A percentile compares a stretch with the other conserved stretches of the same genome.
These are phyloP conservation scores for Capsicum rhomboideum DNA, from an alignment of 257 asterid species.

Conservation along the genomic window DNA sequence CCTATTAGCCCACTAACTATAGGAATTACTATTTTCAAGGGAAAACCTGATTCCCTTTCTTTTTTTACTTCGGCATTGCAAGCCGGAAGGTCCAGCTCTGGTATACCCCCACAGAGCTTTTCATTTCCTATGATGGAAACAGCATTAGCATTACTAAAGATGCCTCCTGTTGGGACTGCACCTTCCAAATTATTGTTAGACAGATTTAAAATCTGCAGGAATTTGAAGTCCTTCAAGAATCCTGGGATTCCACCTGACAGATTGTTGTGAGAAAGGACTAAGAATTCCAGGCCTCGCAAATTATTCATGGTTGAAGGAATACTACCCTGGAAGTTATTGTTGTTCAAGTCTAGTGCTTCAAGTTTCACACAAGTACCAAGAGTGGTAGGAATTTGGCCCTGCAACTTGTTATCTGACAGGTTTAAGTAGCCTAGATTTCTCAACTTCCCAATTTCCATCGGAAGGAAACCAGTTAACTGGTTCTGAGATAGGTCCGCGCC, in stretches of 20 bases:
- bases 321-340: neutral
- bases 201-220: constrained; percentile 12
- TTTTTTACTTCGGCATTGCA: neutral
- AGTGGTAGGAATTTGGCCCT: neutral
- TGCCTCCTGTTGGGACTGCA: constrained; percentile 3
- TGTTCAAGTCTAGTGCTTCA: neutral
- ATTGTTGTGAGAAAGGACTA: constrained; percentile 1
- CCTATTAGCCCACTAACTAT: neutral
- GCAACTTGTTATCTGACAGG: neutral
- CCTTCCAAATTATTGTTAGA: constrained; percentile 18
- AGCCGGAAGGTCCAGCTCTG: constrained; percentile 3
- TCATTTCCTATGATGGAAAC: constrained; percentile 9
- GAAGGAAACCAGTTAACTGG: neutral
- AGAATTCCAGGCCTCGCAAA: neutral
- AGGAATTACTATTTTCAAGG: neutral
- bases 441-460: neutral
- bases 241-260: neutral
- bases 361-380: neutral
- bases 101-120: constrained; percentile 25
- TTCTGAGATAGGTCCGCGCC: constrained; percentile 1
- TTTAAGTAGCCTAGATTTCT: neutral
- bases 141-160: constrained; percentile 5
- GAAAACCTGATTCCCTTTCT: neutral
- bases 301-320: constrained; percentile 2
- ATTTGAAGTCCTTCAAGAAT: neutral